Evolutionary conservation across 768 basidiomycete genomes (phyloP), one percentile per base, ranked within the genome.

Genomic region (Leccinum boreale): DNA sequence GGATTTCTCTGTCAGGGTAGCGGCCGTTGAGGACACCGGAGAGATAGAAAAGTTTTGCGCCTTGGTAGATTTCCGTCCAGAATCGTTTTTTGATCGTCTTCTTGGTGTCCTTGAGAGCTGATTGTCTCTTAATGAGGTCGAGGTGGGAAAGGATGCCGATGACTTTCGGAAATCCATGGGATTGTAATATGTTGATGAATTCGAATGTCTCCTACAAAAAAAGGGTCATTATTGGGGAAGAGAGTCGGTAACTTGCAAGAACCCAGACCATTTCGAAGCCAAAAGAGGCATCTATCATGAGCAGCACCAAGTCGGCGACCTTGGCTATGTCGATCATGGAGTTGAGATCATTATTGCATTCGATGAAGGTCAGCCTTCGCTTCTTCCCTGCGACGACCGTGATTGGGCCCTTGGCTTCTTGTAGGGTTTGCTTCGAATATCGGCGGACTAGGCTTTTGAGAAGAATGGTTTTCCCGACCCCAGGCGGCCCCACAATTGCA

Each of bases 41-140:
- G 52, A 98, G 86, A 72, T 97, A 98, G 76, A 98, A 98, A 8
- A 99, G 85, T 72, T 99, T 99, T 29, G 97, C 96, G 51, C 97
- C 97, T 66, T 94, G 91, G 72, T 98, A 98, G 12, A 99, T 98
- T 74, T 99, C 97, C 0, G 95, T 93, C 97, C 97, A 99, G 77
- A 99, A 99, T 10, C 97, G 91, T 69, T 93, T 97, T 75, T 99
- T 99, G 39, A 99, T 83, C 0, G 87, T 77, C 67, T 97, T 97
- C 77, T 98, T 99, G 53, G 93, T 94, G 51, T 85, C 84, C 57
- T 88, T 89, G 42, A 98, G 85, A 4, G 87, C 87, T 0, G 90
- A 80, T 5, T 89, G 82, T 69, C 94, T 95, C 79, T 97, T 97
- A 64, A 99, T 90, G 62, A 99, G 87, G 74, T 98, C 97, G 44